Percentiles rank a stretch among this genome's conserved stretches.
These are phyloP conservation scores for Boeremia lycopersici DNA, from an alignment of 2,329 filamentous ascomycete genomes.

Conservation along the genomic window DNA sequence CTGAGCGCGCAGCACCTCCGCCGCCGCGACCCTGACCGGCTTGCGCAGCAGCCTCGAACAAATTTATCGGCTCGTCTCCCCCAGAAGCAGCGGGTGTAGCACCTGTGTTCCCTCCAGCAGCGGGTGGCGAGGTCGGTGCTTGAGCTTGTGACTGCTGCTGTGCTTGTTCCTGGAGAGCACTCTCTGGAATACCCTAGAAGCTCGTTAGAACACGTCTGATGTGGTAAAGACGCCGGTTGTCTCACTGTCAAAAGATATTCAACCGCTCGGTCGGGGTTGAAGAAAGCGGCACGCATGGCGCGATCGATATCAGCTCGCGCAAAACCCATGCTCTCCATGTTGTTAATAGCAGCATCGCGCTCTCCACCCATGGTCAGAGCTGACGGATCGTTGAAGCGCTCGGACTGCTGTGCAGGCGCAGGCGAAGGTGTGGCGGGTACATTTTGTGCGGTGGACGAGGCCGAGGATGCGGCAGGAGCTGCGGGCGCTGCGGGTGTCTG, in stretches of 20 bases:
- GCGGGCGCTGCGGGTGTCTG: constrained; percentile 62
- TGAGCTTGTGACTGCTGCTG: constrained; percentile 53
- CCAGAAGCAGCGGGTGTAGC: constrained; percentile 48
- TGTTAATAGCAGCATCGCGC: constrained; percentile 79
- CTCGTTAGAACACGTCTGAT: constrained; percentile 27
- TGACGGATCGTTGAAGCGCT: constrained; percentile 72
- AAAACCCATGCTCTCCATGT: constrained; percentile 99
- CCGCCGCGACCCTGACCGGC: constrained; percentile 61
- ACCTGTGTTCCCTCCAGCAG: constrained; percentile 54
- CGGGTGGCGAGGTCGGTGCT: constrained; percentile 49
- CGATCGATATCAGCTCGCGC: constrained; percentile 84
- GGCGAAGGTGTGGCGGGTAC: constrained; percentile 59
- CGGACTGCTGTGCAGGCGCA: constrained; percentile 52
- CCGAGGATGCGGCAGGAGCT: constrained; percentile 54
- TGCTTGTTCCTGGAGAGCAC: constrained; percentile 70
- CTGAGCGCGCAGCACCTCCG: constrained; percentile 53
- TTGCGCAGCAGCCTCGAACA: constrained; percentile 91
- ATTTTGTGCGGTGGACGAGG: constrained; percentile 55
- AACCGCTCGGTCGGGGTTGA: constrained; percentile 95
- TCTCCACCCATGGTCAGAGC: constrained; percentile 86
- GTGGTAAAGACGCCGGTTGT: constrained; percentile 22
- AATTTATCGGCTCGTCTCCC: constrained; percentile 74
- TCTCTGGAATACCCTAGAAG: constrained; percentile 84
- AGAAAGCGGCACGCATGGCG: constrained; percentile 94
- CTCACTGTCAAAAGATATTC: constrained; percentile 90